Percentiles rank a stretch among this genome's conserved stretches.
Conservation (phyloP, 2,329 filamentous ascomycete genomes). For the Xylaria arbuscula region DNA sequence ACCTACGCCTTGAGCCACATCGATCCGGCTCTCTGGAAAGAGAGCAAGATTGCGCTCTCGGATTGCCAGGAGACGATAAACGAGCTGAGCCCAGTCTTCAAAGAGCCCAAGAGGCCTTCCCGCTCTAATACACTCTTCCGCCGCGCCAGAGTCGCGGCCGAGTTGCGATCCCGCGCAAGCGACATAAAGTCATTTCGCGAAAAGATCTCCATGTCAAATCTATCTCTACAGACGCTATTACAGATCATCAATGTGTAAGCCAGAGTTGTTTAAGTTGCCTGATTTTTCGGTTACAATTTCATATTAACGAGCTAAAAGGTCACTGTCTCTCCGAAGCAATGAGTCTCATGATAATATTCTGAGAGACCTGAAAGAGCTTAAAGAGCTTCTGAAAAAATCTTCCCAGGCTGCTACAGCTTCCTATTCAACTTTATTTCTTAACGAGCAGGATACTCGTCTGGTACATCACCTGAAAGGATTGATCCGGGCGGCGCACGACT, state of each 20-base stretch:
- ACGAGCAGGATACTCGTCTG: slow-evolving; percentile 33
- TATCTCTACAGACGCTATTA: slow-evolving; percentile 36
- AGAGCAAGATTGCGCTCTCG: slow-evolving; percentile 38
- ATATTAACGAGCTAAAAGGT: slow-evolving; percentile 27
- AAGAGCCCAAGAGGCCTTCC: slow-evolving; percentile 32
- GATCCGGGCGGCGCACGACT: slow-evolving; percentile 36
- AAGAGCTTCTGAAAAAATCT: slow-evolving; percentile 36
- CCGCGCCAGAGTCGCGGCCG: slow-evolving; percentile 33
- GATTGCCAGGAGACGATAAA: slow-evolving; percentile 36
- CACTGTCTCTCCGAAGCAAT: slow-evolving; percentile 36
- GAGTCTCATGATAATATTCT: slow-evolving; percentile 36
- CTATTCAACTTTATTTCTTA: slow-evolving; percentile 36
- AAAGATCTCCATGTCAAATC: slow-evolving; percentile 39
- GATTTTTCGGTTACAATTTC: background rate
- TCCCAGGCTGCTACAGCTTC: slow-evolving; percentile 37
- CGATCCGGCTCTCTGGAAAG: slow-evolving; percentile 37
- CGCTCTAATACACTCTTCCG: slow-evolving; percentile 36
- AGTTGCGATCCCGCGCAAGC: slow-evolving; percentile 36
- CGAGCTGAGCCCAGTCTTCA: slow-evolving; percentile 28
- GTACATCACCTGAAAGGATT: slow-evolving; percentile 36
- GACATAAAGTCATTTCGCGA: slow-evolving; percentile 39
- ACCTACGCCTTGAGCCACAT: slow-evolving; percentile 36
- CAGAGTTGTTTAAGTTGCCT: background rate
- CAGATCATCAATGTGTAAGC: slow-evolving; percentile 40
- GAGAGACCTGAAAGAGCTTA: slow-evolving; percentile 37